Evolutionary conservation across 1,139 yeast species (phyloP).

Genomic region (Petasospora rhodanensis): DNA sequence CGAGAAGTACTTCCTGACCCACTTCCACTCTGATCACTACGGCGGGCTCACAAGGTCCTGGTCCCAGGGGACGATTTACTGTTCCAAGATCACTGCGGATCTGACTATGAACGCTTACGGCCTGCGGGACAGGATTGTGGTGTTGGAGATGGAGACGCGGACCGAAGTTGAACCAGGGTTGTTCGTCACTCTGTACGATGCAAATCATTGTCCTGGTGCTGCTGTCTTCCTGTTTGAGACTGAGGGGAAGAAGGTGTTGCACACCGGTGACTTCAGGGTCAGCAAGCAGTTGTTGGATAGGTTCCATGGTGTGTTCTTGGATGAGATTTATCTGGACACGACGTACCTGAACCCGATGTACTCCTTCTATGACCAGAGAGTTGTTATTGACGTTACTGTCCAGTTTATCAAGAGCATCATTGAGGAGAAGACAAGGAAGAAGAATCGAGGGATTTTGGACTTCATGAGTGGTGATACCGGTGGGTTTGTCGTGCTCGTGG

Average conservation of each 20-base stretch:
- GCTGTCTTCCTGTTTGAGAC: constrained; percentile 69
- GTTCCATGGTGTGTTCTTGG: constrained; percentile 35
- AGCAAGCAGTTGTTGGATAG: constrained; percentile 38
- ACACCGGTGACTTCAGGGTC: constrained; percentile 92
- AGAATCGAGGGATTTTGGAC: constrained; percentile 35
- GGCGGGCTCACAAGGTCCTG: constrained; percentile 79
- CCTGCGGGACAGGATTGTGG: constrained; percentile 41
- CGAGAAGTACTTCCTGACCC: constrained; percentile 54
- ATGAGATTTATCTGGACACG: constrained; percentile 76
- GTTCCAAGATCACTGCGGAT: constrained; percentile 62
- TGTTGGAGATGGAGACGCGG: constrained; percentile 41
- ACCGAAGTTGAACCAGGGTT: constrained; percentile 8
- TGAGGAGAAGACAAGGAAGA: constrained; percentile 27
- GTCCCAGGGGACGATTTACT: constrained; percentile 64
- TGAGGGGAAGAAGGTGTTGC: constrained; percentile 43
- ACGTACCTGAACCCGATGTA: constrained; percentile 77
- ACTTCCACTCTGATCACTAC: constrained; percentile 92
- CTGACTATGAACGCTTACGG: constrained; percentile 51
- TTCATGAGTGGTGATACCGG: constrained; percentile 25
- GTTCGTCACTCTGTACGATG: constrained; percentile 61
- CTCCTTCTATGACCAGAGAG: constrained; percentile 71
- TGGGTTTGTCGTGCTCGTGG: constrained; percentile 60
- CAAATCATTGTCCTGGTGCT: constrained; percentile 97
- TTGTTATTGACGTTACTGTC: constrained; percentile 57
- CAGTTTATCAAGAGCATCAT: too few species aligned